Percentiles rank a stretch among this genome's conserved stretches.
Evolutionary conservation across 257 asterid species (phyloP).

Genomic region (Handroanthus guayacan): DNA sequence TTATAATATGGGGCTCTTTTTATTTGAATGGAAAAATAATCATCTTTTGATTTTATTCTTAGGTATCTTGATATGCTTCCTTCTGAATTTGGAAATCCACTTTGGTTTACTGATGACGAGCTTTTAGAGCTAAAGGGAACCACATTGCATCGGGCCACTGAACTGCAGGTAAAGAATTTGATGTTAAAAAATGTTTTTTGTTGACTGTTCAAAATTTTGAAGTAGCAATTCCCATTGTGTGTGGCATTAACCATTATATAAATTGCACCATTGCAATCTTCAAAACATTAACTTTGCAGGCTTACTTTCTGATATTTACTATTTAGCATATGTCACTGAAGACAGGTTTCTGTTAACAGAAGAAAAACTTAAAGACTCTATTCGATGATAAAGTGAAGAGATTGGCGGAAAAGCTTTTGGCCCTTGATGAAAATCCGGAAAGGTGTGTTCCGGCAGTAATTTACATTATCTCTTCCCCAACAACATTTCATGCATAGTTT

Average conservation of each 20-base stretch:
- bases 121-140: slow-evolving; percentile 89
- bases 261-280: background rate
- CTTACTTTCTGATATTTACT: slow-evolving; percentile 41
- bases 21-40: slow-evolving; percentile 5
- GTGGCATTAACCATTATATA: background rate
- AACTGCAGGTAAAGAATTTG: slow-evolving; percentile 65
- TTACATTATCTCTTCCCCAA: slow-evolving; percentile 5
- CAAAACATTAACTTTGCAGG: slow-evolving; percentile 27
- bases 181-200: slow-evolving; percentile 4
- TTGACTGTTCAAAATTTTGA: background rate
- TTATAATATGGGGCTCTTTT: background rate
- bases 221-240: slow-evolving; percentile 5
- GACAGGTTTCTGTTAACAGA: slow-evolving; percentile 75
- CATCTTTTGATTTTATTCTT: slow-evolving; percentile 27
- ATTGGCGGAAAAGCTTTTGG: slow-evolving; percentile 74
- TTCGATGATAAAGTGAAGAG: slow-evolving; percentile 83
- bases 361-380: slow-evolving; percentile 67
- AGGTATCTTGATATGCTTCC: slow-evolving; percentile 98
- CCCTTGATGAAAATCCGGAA: slow-evolving; percentile 61
- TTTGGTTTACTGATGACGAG: slow-evolving; percentile 93
- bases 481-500: slow-evolving; percentile 9
- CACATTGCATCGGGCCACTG: slow-evolving; percentile 77
- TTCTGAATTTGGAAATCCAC: slow-evolving; percentile 77
- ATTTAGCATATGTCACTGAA: slow-evolving; percentile 50
- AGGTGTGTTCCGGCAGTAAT: slow-evolving; percentile 50